Evolutionary conservation across 164 flowering plant genomes (phyloP).

Genomic region (Liquidambar formosana): DNA sequence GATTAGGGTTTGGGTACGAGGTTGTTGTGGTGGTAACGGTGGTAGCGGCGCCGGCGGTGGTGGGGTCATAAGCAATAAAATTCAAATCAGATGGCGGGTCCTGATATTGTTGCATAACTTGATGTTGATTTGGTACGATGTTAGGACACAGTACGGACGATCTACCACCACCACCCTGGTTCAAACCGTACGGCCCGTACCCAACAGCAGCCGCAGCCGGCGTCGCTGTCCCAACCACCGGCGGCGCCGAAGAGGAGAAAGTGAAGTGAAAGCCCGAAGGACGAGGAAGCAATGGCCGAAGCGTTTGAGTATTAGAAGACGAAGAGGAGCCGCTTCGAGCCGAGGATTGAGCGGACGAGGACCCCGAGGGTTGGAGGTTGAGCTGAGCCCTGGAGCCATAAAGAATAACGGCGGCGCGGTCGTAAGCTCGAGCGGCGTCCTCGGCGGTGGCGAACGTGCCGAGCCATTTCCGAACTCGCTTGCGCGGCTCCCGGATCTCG

Average conservation of each 20-base stretch:
- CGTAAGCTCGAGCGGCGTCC: slow-evolving; percentile 95
- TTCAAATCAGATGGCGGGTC: slow-evolving; percentile 3
- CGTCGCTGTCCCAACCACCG: neutral
- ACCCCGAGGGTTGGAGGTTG: slow-evolving; percentile 62
- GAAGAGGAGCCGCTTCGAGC: slow-evolving; percentile 27
- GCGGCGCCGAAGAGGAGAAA: slow-evolving; percentile 1
- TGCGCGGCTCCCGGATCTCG: slow-evolving; percentile 92
- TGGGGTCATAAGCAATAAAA: neutral
- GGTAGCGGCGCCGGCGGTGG: slow-evolving; percentile 6
- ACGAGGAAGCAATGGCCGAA: slow-evolving; percentile 11
- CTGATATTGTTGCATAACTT: slow-evolving; percentile 2
- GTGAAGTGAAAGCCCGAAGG: slow-evolving; percentile 2
- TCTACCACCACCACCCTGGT: slow-evolving; percentile 7
- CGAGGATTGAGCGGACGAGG: slow-evolving; percentile 18
- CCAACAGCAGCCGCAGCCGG: slow-evolving; percentile 1
- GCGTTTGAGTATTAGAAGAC: slow-evolving; percentile 2
- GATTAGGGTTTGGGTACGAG: slow-evolving; percentile 11
- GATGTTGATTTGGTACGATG: slow-evolving; percentile 10
- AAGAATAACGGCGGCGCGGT: slow-evolving; percentile 82
- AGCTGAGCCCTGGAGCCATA: slow-evolving; percentile 91
- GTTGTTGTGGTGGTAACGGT: slow-evolving; percentile 3
- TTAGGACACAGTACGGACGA: slow-evolving; percentile 27
- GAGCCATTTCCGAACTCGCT: slow-evolving; percentile 83
- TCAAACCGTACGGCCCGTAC: slow-evolving; percentile 22
- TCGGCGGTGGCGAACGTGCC: slow-evolving; percentile 95